Base-by-base conservation (phyloP, 768 basidiomycete genomes). In the Tylopilus plumbeoviolaceoides region DNA sequence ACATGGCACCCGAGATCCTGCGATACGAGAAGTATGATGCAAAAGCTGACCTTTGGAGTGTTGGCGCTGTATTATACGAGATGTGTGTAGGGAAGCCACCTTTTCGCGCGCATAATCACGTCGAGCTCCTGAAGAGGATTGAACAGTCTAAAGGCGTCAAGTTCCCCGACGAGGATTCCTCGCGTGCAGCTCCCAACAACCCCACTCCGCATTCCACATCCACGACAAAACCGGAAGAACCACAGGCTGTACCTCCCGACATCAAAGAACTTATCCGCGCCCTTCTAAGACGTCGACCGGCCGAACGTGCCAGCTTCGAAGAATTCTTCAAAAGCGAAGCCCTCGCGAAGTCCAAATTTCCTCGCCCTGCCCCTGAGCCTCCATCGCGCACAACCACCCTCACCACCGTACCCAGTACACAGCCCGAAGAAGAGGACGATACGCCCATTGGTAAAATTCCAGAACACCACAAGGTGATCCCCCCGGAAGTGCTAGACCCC, bases 1-100 rank as follows among this genome's bases (percentile, higher is more conserved):
- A 99, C 73, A 99, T 98, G 97, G 97, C 97, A 0, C 97, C 97
- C 0, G 97, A 99, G 71, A 98, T 99, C 62, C 74, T 99, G 11
- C 84, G 91, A 15, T 97, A 97, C 68, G 88, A 98, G 72, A 95
- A 95, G 67, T 98, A 99, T 70, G 94, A 97, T 67, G 95, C 95
- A 18, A 95, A 93, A 67, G 97, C 91, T 11, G 97, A 99, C 67
- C 78, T 99, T 2, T 99, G 97, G 97, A 95, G 92, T 28, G 94
- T 98, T 44, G 97, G 97, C 6, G 92, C 97, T 0, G 95, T 99
- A 21, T 74, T 98, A 2, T 99, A 85, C 72, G 97, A 99, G 70
- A 98, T 97, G 87, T 78, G 84, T 17, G 89, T 92, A 30, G 97
- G 95, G 3, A 85, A 84, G 61, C 90, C 97, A 2, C 97, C 97